A percentile compares a stretch with the other conserved stretches of the same genome.
Conservation (phyloP, 139 green algal genomes). For the Pleodorina starrii region DNA sequence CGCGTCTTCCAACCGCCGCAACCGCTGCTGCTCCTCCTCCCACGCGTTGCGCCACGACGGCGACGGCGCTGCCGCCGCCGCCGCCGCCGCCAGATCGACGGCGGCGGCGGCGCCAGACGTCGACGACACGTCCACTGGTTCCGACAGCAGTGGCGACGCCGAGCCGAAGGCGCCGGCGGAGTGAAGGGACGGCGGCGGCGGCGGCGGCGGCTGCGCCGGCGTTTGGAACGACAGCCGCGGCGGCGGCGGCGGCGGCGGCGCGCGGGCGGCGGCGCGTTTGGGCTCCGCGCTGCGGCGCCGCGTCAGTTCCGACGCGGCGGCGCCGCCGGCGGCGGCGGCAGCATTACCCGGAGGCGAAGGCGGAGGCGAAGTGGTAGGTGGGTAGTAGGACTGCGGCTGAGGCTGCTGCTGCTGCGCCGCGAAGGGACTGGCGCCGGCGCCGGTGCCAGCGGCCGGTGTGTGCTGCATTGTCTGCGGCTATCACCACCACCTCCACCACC, state of each 20-base stretch:
- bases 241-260: neutral
- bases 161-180: neutral
- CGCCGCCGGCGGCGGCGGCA: neutral
- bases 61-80: neutral
- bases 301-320: neutral
- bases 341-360: neutral
- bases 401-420: no score
- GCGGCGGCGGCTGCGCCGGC: neutral
- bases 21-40: slow-evolving; percentile 10
- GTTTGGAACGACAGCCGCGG: neutral
- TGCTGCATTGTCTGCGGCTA: no score
- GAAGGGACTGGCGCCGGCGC: no score
- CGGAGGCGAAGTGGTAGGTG: neutral
- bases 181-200: neutral
- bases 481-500: no score
- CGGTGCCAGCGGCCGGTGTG: no score
- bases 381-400: no score
- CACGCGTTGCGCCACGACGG: neutral
- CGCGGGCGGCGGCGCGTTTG: neutral
- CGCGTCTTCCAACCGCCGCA: neutral
- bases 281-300: neutral
- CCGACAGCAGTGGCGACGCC: neutral
- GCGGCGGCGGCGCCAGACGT: neutral
- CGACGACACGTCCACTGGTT: neutral
- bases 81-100: neutral